Evolutionary conservation across 1,139 yeast species (phyloP).

Genomic region (Hyphopichia fennica): DNA sequence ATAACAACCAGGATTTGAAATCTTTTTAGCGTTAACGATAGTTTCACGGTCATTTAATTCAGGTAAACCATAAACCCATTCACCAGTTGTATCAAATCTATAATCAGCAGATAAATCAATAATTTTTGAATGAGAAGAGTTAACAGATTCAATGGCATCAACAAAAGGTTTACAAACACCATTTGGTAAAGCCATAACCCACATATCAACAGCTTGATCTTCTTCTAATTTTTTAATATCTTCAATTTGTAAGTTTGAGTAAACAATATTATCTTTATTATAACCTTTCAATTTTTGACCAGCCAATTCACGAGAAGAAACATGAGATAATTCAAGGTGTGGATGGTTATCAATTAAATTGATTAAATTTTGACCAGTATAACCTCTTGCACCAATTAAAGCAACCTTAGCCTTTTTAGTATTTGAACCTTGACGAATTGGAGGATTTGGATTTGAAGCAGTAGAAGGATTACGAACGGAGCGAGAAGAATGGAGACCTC

Average conservation of each 20-base stretch:
- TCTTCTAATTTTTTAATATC: slow-evolving; percentile 80
- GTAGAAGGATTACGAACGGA: slow-evolving; percentile 12
- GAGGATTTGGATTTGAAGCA: slow-evolving; percentile 71
- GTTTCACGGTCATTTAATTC: slow-evolving; percentile 64
- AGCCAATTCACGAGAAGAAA: slow-evolving; percentile 89
- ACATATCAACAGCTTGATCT: slow-evolving; percentile 78
- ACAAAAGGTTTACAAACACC: slow-evolving; percentile 98
- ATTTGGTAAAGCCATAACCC: slow-evolving; percentile 99
- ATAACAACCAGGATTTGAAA: slow-evolving; percentile 97
- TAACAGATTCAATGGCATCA: slow-evolving; percentile 78
- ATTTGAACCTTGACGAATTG: slow-evolving; percentile 62
- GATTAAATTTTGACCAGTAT: slow-evolving; percentile 92
- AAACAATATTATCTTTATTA: slow-evolving; percentile 73
- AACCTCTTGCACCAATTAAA: slow-evolving; percentile 97
- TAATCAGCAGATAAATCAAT: slow-evolving; percentile 94
- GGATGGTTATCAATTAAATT: slow-evolving; percentile 86
- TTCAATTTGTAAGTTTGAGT: slow-evolving; percentile 84
- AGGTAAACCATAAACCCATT: slow-evolving; percentile 95
- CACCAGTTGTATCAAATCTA: slow-evolving; percentile 83
- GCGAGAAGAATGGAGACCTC: slow-evolving; percentile 35
- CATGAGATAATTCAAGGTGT: slow-evolving; percentile 82
- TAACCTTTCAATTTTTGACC: slow-evolving; percentile 89
- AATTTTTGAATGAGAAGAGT: slow-evolving; percentile 65
- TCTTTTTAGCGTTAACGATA: slow-evolving; percentile 75
- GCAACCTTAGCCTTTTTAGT: slow-evolving; percentile 71